phyloP scores from a whole-genome alignment of 2,329 filamentous ascomycete species.

The Diaporthe destruens region DNA sequence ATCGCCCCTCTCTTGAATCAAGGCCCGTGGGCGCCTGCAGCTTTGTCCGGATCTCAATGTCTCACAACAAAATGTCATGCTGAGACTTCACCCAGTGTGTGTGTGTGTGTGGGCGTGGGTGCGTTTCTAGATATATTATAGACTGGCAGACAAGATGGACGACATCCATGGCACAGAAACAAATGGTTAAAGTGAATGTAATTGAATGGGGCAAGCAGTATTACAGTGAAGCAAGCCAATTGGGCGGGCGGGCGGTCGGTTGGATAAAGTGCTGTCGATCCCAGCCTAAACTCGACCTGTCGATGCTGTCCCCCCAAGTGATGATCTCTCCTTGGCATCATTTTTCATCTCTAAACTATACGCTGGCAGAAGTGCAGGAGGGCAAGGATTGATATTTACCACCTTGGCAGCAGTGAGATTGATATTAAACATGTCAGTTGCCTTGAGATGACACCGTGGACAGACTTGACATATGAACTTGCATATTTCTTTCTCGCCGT shows the following conservation, averaged over 20 bases:
- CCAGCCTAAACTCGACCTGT: background rate
- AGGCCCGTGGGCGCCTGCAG: too few relatives aligned
- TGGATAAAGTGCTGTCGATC: constrained; percentile 3
- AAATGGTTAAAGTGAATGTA: background rate
- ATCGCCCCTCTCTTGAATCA: too few relatives aligned
- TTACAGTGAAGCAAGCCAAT: background rate
- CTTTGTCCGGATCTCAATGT: background rate
- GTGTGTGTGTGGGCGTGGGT: too few relatives aligned
- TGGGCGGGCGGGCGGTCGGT: background rate
- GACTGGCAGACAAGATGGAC: too few relatives aligned
- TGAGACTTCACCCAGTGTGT: too few relatives aligned
- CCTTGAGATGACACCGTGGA: background rate
- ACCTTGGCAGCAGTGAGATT: background rate
- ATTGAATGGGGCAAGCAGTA: too few relatives aligned
- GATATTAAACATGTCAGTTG: background rate
- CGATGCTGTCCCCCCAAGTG: background rate
- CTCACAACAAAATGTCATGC: too few relatives aligned
- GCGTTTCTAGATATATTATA: too few relatives aligned
- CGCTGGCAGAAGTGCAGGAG: background rate
- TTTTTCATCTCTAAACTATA: background rate
- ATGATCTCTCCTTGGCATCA: background rate
- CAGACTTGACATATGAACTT: background rate
- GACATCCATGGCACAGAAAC: too few relatives aligned
- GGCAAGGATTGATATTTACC: background rate
- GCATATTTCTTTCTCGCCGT: background rate